Base-by-base conservation (phyloP, 306 rosid genomes). In the Lathyrus aphaca region DNA sequence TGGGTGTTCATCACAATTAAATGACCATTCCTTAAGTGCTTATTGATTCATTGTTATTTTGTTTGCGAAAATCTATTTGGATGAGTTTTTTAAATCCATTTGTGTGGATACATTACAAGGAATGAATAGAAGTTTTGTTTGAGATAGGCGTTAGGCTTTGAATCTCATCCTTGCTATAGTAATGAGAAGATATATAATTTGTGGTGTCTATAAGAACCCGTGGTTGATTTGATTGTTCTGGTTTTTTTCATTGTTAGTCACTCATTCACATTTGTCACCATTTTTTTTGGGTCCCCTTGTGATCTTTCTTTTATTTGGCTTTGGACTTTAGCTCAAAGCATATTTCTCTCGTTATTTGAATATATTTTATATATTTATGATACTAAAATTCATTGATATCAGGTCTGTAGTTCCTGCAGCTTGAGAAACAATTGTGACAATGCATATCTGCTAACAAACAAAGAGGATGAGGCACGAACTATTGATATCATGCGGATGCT, bases 341-440 rank as follows among this genome's bases (percentile, higher is more conserved):
- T 49, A 12, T 69, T 48, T 66, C 35, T 38, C 56, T 51, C 40
- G 5, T 40, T 30, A 65, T 53, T 19, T 49, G 51, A 23, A 14
- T 56, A 9, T 49, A 15, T 53, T 71, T 35, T 74, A 68, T 68
- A 19, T 64, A 49, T 71, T 49, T 37, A 65, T 74, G 80, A 82
- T 54, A 56, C 58, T 38, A 19, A 74, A 40, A 32, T 76, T 59
- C 69, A 38, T 81, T 85, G 67, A 61, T 86, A 69, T 72, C 90
- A 94, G 98, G 98, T 94, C 72, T 94, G 98, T 79, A 94, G 97
- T 88, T 90, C 98, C 84, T 94, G 97, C 91, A 88, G 86, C 84
- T 87, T 94, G 89, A 90, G 98, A 78, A 90, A 80, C 84, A 77
- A 90, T 44, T 94, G 98, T 71, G 96, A 87, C 65, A 84, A 86